Conservation (phyloP, 805 yeast species). For the Maudiozyma barnettii region DNA sequence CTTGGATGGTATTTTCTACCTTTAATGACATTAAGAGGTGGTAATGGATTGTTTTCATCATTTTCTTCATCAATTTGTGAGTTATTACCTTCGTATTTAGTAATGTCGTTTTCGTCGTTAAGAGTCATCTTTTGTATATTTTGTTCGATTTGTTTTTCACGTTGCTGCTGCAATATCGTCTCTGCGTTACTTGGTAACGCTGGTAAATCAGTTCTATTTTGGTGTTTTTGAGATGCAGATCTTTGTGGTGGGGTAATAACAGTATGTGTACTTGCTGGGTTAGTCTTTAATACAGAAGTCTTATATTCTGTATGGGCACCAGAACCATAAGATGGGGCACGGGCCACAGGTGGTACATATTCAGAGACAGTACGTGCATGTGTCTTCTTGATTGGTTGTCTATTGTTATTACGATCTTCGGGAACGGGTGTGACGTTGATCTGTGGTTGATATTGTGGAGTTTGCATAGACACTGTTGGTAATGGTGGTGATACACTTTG, state of each 20-base stretch:
- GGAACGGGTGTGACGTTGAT: constrained; percentile 5
- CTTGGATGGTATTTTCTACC: constrained; percentile 54
- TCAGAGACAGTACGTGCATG: constrained; percentile 35
- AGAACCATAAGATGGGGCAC: constrained; percentile 26
- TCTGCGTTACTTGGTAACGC: constrained; percentile 31
- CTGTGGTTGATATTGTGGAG: constrained; percentile 4
- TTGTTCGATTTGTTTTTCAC: constrained; percentile 15
- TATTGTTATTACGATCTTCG: constrained; percentile 3
- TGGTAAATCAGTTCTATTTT: constrained; percentile 21
- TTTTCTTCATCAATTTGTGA: constrained; percentile 2
- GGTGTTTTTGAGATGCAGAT: constrained; percentile 23
- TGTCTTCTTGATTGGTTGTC: constrained; percentile 11
- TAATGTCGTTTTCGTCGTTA: neutral
- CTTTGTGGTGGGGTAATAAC: constrained; percentile 15
- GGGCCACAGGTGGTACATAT: constrained; percentile 22
- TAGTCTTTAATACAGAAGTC: neutral
- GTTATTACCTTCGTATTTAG: constrained; percentile 2
- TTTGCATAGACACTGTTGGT: constrained; percentile 3
- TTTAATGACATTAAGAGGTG: constrained; percentile 17
- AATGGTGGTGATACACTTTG: constrained; percentile 7
- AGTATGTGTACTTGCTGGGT: constrained; percentile 1
- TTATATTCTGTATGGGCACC: neutral
- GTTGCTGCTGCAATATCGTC: constrained; percentile 25
- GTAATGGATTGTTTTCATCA: constrained; percentile 19
- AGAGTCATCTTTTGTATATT: constrained; percentile 14